Evolutionary conservation across 164 flowering plant genomes (phyloP).

Genomic region (Berberis thunbergii): DNA sequence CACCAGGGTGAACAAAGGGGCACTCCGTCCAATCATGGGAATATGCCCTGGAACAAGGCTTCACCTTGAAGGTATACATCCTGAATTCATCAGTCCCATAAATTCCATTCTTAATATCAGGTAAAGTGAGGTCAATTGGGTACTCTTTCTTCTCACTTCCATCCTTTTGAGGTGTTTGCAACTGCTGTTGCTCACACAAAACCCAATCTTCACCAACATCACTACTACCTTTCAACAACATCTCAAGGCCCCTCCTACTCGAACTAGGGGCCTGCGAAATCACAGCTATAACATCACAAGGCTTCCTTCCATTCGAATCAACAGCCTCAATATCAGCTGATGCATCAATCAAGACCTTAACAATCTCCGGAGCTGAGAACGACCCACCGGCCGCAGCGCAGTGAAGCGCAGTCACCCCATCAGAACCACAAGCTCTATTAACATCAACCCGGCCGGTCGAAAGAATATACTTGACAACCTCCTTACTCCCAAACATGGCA

Average conservation of each 20-base stretch:
- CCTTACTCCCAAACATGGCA: constrained; percentile 57
- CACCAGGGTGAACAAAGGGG: constrained; percentile 94
- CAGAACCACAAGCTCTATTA: constrained; percentile 53
- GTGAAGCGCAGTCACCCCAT: constrained; percentile 82
- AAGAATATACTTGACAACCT: constrained; percentile 49
- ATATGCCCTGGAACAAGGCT: constrained; percentile 90
- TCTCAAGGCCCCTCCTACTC: constrained; percentile 30
- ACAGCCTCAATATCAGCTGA: constrained; percentile 41
- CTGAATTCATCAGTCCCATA: constrained; percentile 87
- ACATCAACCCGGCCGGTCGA: constrained; percentile 42
- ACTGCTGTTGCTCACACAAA: constrained; percentile 16
- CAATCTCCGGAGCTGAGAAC: constrained; percentile 28
- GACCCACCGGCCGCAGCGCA: constrained; percentile 89
- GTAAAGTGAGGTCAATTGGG: constrained; percentile 56
- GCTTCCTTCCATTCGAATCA: constrained; percentile 47
- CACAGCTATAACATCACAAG: constrained; percentile 36
- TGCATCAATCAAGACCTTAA: constrained; percentile 51
- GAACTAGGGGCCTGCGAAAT: constrained; percentile 13
- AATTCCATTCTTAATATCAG: constrained; percentile 75
- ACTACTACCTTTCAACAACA: constrained; percentile 36
- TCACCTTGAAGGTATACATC: constrained; percentile 89
- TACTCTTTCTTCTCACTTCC: constrained; percentile 69
- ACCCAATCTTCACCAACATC: constrained; percentile 2
- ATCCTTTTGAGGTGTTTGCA: constrained; percentile 19
- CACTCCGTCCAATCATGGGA: constrained; percentile 98